These are phyloP conservation scores for Beta lomatogona DNA, from an alignment of 179 eudicot genomes.

Conservation along the genomic window DNA sequence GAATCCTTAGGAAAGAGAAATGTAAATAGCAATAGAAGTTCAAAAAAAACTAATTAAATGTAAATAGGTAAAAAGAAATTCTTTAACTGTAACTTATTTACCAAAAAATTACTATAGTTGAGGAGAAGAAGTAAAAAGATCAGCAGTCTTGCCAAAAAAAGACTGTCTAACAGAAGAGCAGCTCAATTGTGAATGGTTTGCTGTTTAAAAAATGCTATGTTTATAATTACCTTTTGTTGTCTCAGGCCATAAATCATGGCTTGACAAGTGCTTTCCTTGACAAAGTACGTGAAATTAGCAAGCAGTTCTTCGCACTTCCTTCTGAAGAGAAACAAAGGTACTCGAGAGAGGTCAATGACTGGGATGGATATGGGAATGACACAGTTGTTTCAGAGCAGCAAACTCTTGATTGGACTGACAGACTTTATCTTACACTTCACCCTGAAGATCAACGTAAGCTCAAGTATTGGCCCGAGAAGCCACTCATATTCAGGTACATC, in stretches of 20 bases:
- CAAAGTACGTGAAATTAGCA: conserved; percentile 7
- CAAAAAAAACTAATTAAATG: too few species aligned
- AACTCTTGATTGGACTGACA: conserved; percentile 14
- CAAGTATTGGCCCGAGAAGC: conserved; percentile 13
- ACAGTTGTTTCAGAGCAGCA: conserved; percentile 1
- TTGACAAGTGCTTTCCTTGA: conserved; percentile 5
- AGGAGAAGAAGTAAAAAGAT: too few species aligned
- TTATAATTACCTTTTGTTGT: neutral
- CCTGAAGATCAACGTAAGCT: conserved; percentile 17
- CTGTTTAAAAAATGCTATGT: neutral
- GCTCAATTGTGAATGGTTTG: neutral
- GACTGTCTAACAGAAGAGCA: too few species aligned
- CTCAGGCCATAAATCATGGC: conserved; percentile 16
- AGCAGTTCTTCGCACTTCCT: conserved; percentile 28
- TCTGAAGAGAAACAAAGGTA: conserved; percentile 35
- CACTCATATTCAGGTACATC: conserved; percentile 28
- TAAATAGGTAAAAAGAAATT: too few species aligned
- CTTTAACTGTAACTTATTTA: too few species aligned
- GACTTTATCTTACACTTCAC: conserved; percentile 12
- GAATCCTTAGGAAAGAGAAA: too few species aligned
- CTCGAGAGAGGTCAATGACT: conserved; percentile 6
- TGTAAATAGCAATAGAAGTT: too few species aligned
- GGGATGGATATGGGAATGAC: conserved; percentile 24
- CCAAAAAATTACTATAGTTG: too few species aligned
- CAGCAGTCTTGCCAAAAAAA: too few species aligned